Conservation (phyloP, 2,329 filamentous ascomycete genomes). For the Fusarium odoratissimum region DNA sequence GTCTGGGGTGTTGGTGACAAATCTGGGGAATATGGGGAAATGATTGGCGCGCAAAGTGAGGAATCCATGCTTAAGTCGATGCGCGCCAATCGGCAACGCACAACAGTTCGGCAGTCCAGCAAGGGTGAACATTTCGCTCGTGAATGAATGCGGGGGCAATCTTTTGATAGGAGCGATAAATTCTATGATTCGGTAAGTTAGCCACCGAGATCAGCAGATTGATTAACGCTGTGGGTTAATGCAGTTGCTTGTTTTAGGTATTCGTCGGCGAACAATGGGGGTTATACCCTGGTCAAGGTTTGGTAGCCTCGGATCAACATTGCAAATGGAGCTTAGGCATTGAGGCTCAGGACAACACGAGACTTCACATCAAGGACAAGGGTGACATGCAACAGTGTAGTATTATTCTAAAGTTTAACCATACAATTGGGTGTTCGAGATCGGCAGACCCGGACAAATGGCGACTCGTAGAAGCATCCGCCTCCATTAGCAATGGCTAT, state of each 20-base stretch:
- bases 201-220: constrained; percentile 28
- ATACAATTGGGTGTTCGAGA: constrained; percentile 2
- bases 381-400: background rate
- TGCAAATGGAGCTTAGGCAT: constrained; percentile 1
- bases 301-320: constrained; percentile 11
- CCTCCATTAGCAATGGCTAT: background rate
- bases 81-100: constrained; percentile 28
- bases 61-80: background rate
- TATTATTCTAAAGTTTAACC: constrained; percentile 1
- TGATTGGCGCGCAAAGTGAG: constrained; percentile 34
- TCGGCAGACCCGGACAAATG: background rate
- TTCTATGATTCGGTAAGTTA: constrained; percentile 1
- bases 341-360: constrained; percentile 10
- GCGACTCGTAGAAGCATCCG: background rate
- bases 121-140: constrained; percentile 10
- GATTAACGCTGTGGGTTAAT: background rate
- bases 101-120: background rate
- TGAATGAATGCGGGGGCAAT: constrained; percentile 18
- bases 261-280: background rate
- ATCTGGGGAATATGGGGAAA: constrained; percentile 26
- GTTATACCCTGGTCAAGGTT: background rate
- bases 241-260: background rate
- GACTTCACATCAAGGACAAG: background rate
- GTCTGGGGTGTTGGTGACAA: constrained; percentile 11
- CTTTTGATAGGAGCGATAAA: constrained; percentile 29